phyloP scores from a whole-genome alignment of 106 monocot genomes.

The Dendrobium chrysotoxum region DNA sequence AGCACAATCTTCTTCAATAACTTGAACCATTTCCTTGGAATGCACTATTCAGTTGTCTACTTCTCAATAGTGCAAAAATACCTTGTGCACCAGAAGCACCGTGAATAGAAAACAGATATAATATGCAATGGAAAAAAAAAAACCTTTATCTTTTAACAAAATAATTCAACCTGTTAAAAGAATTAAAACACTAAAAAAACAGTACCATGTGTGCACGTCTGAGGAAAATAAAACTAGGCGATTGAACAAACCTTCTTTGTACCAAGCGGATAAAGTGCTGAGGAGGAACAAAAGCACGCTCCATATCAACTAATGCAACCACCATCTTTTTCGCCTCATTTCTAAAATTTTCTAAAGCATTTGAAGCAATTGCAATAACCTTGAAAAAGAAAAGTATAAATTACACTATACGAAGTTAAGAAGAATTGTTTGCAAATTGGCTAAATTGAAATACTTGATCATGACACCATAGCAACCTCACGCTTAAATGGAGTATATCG shows the following conservation, averaged over 20 bases:
- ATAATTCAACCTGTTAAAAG: not conserved
- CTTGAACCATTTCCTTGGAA: not conserved
- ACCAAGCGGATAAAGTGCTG: slow-evolving; percentile 80
- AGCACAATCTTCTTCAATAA: not conserved
- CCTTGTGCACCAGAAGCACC: not conserved
- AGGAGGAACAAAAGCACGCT: slow-evolving; percentile 97
- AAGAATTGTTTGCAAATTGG: not conserved
- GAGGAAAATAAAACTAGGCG: not conserved
- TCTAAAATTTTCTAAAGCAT: slow-evolving; percentile 61
- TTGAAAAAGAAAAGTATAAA: slow-evolving; percentile 14
- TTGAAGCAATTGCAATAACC: slow-evolving; percentile 61
- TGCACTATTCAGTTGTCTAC: not conserved
- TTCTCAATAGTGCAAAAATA: not conserved
- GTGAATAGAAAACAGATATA: not conserved
- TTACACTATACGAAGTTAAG: not conserved
- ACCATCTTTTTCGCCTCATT: slow-evolving; percentile 91
- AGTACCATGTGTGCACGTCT: not conserved
- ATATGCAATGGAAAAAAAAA: not conserved
- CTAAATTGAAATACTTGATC: not conserved
- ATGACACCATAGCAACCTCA: slow-evolving; percentile 29
- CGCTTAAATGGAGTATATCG: slow-evolving; percentile 74
- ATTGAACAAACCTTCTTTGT: slow-evolving; percentile 48
- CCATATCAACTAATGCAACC: slow-evolving; percentile 96
- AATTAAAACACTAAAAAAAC: not conserved
- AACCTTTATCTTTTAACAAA: not conserved